Base-by-base conservation (phyloP, 345 rosid genomes). In the Anacardium occidentale region DNA sequence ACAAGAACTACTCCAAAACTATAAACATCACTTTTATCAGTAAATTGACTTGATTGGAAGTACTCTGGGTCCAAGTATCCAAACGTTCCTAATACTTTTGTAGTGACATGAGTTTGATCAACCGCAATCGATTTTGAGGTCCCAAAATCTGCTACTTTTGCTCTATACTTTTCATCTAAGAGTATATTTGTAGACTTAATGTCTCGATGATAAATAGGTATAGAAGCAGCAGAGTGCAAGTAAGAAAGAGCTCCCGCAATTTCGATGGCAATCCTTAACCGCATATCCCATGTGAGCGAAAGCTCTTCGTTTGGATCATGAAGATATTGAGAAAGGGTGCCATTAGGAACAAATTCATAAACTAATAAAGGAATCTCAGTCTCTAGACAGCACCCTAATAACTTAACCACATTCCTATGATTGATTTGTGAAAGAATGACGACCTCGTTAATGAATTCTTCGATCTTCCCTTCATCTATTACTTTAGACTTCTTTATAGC, bases 401-500 rank as follows among this genome's bases (percentile, higher is more conserved):
- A 26, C 62, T 68, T 68, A 32, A 68, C 72, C 62, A 68, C 72
- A 21, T 68, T 56, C 5, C 72, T 69, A 15, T 56, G 63, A 15
- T 6, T 65, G 18, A 65, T 25, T 58, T 70, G 74, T 0, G 66
- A 68, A 22, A 68, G 72, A 68, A 68, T 55, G 5, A 22, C 63
- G 24, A 68, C 63, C 32, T 68, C 72, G 8, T 68, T 68, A 10
- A 68, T 68, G 72, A 55, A 68, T 71, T 62, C 59, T 47, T 71
- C 60, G 14, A 71, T 26, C 29, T 50, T 71, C 10, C 15, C 32
- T 32, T 50, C 20, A 61, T 71, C 50, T 12, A 50, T 26, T 12
- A 50, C 32, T 48, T 58, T 71, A 32, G 74, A 71, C 26, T 50
- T 71, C 10, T 71, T 71, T 3, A 71, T 59, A 10, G 74, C 68